phyloP scores from a whole-genome alignment of 208 protist genomes.

The Kentomonas sorsogonicus region DNA sequence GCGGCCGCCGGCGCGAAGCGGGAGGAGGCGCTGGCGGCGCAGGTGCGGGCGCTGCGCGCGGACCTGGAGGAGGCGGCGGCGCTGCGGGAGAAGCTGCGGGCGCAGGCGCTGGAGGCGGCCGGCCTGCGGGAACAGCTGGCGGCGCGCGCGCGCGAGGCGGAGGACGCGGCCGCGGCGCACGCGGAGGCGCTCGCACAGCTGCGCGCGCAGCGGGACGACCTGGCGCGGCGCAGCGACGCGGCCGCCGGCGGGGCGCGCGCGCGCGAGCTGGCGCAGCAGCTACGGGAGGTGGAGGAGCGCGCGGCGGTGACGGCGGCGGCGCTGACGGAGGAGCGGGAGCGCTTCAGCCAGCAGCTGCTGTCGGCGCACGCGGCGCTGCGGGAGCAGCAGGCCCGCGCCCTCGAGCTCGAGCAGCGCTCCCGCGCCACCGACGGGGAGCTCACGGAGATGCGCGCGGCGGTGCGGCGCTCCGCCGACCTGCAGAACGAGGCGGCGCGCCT shows the following conservation, averaged over 20 bases:
- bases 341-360: slow-evolving; percentile 50
- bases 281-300: slow-evolving; percentile 60
- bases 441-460: slow-evolving; percentile 49
- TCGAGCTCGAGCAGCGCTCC: slow-evolving; percentile 71
- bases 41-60: slow-evolving; percentile 27
- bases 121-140: slow-evolving; percentile 56
- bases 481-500: slow-evolving; percentile 66
- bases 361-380: slow-evolving; percentile 66
- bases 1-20: slow-evolving; percentile 22
- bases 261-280: slow-evolving; percentile 44
- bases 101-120: slow-evolving; percentile 36
- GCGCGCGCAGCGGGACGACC: slow-evolving; percentile 55
- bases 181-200: slow-evolving; percentile 66
- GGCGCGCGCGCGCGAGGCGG: slow-evolving; percentile 28
- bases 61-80: slow-evolving; percentile 34
- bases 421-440: slow-evolving; percentile 52
- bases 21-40: slow-evolving; percentile 39
- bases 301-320: slow-evolving; percentile 32
- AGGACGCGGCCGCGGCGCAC: slow-evolving; percentile 53
- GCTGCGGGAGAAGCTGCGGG: slow-evolving; percentile 45
- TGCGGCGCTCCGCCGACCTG: slow-evolving; percentile 57
- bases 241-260: slow-evolving; percentile 30
- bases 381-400: slow-evolving; percentile 59
- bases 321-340: slow-evolving; percentile 58
- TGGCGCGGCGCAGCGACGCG: slow-evolving; percentile 55